Evolutionary conservation across 2,329 filamentous ascomycete species (phyloP), one percentile per base, ranked within the genome.

Genomic region (Xylariaceae sp.): DNA sequence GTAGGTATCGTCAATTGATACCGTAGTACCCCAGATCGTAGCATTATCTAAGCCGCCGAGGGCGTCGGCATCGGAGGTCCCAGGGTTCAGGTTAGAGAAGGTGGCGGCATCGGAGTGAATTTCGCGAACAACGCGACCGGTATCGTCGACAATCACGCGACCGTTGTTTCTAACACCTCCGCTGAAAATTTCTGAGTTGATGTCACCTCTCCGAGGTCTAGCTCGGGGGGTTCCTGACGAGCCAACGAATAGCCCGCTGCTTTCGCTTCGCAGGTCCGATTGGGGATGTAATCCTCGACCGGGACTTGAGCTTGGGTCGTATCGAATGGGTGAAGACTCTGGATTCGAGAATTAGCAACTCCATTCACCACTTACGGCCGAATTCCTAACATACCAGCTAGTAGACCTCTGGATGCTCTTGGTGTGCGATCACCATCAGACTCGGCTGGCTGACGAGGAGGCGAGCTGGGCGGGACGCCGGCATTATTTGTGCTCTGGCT

Each of bases 1-100:
- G 73, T 95, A 89, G 0, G 91, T 92, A 72, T 97, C 92, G 61
- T 90, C 86, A 56, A 99, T 88, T 4, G 93, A 96, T 53, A 99
- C 90, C 45, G 96, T 97, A 49, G 94, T 99, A 73, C 94, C 94
- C 94, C 94, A 99, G 64, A 99, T 93, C 59, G 95, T 85, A 66
- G 88, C 86, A 58, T 88, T 88, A 45, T 89, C 90, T 60, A 85
- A 85, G 1, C 92, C 94, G 45, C 92, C 93, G 47, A 97, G 83
- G 0, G 82, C 84, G 70, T 97, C 89, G 0, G 94, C 94, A 73
- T 99, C 94, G 1, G 93, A 97, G 5, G 92, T 97, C 64, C 88
- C 88, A 0, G 91, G 91, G 66, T 96, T 82, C 65, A 82, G 74
- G 70, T 85, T 85, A 42, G 79, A 78, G 66, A 85, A 87, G 0